Percentiles rank a stretch among this genome's conserved stretches.
phyloP scores from a whole-genome alignment of 352 stramenopile species.

The Globisporangium splendens region DNA sequence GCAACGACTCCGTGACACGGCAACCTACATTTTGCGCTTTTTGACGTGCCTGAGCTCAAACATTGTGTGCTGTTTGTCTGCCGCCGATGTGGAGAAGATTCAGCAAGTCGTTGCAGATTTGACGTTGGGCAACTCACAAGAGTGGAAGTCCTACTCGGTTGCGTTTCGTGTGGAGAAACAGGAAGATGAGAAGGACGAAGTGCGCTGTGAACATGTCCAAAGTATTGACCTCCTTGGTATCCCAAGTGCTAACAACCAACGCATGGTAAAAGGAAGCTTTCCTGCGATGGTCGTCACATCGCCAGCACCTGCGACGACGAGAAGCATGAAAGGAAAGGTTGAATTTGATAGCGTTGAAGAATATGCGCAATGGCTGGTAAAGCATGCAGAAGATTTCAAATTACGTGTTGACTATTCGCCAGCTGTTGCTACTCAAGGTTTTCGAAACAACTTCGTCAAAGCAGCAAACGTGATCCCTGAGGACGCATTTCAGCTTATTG shows the following conservation, averaged over 20 bases:
- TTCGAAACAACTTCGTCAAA: slow-evolving; percentile 18
- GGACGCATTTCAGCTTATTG: slow-evolving; percentile 18
- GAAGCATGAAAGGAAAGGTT: background rate
- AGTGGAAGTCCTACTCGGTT: slow-evolving; percentile 16
- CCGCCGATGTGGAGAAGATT: slow-evolving; percentile 5
- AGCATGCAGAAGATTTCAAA: slow-evolving; percentile 18
- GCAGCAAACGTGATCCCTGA: slow-evolving; percentile 19
- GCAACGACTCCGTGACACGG: slow-evolving; percentile 43
- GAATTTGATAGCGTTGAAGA: slow-evolving; percentile 16
- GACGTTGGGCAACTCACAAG: background rate
- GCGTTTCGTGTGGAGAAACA: slow-evolving; percentile 15
- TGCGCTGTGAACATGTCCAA: slow-evolving; percentile 6
- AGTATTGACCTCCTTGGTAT: background rate
- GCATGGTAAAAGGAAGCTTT: slow-evolving; percentile 38
- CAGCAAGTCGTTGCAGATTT: slow-evolving; percentile 3
- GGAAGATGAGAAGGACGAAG: slow-evolving; percentile 10
- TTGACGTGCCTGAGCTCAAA: slow-evolving; percentile 11
- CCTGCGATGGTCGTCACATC: slow-evolving; percentile 24
- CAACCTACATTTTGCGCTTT: slow-evolving; percentile 71
- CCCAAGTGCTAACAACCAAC: slow-evolving; percentile 13
- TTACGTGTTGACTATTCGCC: slow-evolving; percentile 11
- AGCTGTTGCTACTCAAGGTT: background rate
- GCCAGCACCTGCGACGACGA: slow-evolving; percentile 24
- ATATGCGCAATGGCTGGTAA: slow-evolving; percentile 23
- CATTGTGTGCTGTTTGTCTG: slow-evolving; percentile 16